Evolutionary conservation across 306 rosid species (phyloP).

Genomic region (Datisca glomerata): DNA sequence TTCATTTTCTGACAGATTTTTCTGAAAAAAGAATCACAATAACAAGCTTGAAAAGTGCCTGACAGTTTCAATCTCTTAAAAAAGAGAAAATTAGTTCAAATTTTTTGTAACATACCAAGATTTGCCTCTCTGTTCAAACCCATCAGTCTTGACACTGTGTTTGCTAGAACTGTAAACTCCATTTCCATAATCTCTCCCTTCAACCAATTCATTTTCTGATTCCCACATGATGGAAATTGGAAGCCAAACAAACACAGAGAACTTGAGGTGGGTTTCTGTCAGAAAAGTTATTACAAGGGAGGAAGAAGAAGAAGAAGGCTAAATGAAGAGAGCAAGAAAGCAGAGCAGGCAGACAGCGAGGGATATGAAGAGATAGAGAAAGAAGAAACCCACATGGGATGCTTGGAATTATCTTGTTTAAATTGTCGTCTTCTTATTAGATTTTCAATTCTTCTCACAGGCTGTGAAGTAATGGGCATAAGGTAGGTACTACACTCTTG

Average conservation of each 20-base stretch:
- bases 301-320: slow-evolving; percentile 4
- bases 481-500: slow-evolving; percentile 15
- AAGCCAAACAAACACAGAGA: slow-evolving; percentile 21
- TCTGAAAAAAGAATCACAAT: background rate
- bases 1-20: background rate
- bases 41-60: background rate
- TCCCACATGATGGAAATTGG: slow-evolving; percentile 74
- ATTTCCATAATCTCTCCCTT: slow-evolving; percentile 48
- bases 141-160: slow-evolving; percentile 70
- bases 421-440: slow-evolving; percentile 43
- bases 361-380: slow-evolving; percentile 13
- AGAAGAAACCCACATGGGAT: slow-evolving; percentile 57
- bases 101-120: slow-evolving; percentile 49
- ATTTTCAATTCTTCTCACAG: slow-evolving; percentile 34
- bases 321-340: slow-evolving; percentile 5
- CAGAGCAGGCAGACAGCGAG: slow-evolving; percentile 8
- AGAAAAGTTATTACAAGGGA: slow-evolving; percentile 13
- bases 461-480: slow-evolving; percentile 72
- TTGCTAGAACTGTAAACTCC: slow-evolving; percentile 53
- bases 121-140: slow-evolving; percentile 70
- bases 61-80: too few species aligned
- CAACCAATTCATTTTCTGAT: slow-evolving; percentile 59
- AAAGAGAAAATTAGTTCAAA: too few species aligned
- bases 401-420: slow-evolving; percentile 45
- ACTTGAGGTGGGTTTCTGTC: slow-evolving; percentile 9